phyloP scores from a whole-genome alignment of 2,329 filamentous ascomycete genomes.

The Xylariaceae sp. region DNA sequence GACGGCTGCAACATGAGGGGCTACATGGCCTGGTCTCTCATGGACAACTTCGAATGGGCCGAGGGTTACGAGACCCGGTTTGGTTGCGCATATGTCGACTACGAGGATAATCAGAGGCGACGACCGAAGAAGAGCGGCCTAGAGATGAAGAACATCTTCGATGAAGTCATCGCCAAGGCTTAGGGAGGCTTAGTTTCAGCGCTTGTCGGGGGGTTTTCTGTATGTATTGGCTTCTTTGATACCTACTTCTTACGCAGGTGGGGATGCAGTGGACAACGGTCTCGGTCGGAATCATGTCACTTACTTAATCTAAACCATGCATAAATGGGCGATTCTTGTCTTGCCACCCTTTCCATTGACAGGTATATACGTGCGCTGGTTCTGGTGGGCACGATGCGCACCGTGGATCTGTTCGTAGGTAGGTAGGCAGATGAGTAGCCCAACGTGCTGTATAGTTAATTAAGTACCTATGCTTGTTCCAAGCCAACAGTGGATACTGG shows the following conservation, averaged over 20 bases:
- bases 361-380: neutral
- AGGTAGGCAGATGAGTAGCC: no score
- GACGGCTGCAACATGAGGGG: conserved; percentile 79
- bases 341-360: neutral
- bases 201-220: neutral
- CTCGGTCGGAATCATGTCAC: neutral
- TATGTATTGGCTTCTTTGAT: neutral
- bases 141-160: conserved; percentile 71
- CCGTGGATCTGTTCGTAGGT: no score
- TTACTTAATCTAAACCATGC: neutral
- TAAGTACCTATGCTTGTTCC: no score
- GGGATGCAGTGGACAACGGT: neutral
- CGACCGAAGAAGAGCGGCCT: conserved; percentile 83
- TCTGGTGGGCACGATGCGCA: no score
- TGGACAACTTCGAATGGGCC: conserved; percentile 94
- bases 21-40: conserved; percentile 85
- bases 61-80: conserved; percentile 88
- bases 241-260: neutral
- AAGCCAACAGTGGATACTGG: no score
- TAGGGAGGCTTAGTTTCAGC: conserved; percentile 22
- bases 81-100: conserved; percentile 83
- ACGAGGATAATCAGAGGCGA: conserved; percentile 75
- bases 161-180: conserved; percentile 67
- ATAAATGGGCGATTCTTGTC: neutral
- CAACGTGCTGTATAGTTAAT: no score